These are phyloP conservation scores for Lepiota venenata DNA, from an alignment of 768 basidiomycete species.

Conservation along the genomic window DNA sequence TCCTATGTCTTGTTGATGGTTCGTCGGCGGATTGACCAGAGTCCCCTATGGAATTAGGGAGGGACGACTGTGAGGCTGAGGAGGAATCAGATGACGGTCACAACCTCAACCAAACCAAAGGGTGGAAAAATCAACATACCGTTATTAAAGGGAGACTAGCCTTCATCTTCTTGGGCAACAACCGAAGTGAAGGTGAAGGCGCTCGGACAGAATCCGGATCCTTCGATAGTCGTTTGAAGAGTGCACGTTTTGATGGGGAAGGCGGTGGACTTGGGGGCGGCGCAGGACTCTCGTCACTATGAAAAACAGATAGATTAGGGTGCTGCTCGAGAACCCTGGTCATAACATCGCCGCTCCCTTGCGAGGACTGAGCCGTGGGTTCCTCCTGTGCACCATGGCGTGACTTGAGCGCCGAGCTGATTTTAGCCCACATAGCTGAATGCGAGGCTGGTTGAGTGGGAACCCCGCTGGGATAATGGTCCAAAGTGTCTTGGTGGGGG, in stretches of 20 bases:
- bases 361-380: constrained; percentile 19
- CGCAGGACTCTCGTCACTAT: constrained; percentile 29
- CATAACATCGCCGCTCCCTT: constrained; percentile 39
- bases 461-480: not conserved
- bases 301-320: constrained; percentile 58
- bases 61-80: constrained; percentile 8
- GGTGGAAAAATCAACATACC: constrained; percentile 24
- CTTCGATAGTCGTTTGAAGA: constrained; percentile 55
- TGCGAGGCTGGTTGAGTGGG: too few species aligned
- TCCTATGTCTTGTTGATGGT: constrained; percentile 32
- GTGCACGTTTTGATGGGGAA: constrained; percentile 45
- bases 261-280: constrained; percentile 35
- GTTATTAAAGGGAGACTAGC: constrained; percentile 14
- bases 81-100: not conserved
- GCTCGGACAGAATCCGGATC: constrained; percentile 35
- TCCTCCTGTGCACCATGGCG: constrained; percentile 29
- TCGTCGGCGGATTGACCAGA: constrained; percentile 8
- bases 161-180: constrained; percentile 54
- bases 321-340: constrained; percentile 55
- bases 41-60: constrained; percentile 11
- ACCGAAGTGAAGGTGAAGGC: constrained; percentile 32
- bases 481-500: not conserved
- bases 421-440: constrained; percentile 56
- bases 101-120: constrained; percentile 11
- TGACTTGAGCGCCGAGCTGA: constrained; percentile 53